These are phyloP conservation scores for Arxiozyma slooffiae DNA, from an alignment of 1,139 yeast genomes.

Conservation along the genomic window DNA sequence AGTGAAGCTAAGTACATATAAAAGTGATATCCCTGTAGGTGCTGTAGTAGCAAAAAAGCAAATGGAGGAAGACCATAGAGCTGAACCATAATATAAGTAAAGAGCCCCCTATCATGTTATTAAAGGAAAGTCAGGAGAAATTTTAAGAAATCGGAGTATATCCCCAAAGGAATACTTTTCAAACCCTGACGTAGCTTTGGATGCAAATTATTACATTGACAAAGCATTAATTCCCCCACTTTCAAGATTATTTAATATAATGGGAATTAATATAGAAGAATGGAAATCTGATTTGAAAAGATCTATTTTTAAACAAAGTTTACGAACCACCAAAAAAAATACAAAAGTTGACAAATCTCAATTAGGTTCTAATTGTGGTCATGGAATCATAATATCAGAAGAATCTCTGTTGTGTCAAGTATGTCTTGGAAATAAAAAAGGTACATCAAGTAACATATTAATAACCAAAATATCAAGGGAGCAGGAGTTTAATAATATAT, in stretches of 20 bases:
- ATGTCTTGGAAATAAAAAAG: slow-evolving; percentile 29
- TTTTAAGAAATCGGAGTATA: slow-evolving; percentile 70
- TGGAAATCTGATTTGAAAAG: slow-evolving; percentile 78
- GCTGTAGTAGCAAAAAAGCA: slow-evolving; percentile 65
- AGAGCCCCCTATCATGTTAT: slow-evolving; percentile 80
- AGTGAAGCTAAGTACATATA: slow-evolving; percentile 75
- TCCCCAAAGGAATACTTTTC: slow-evolving; percentile 63
- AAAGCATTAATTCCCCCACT: slow-evolving; percentile 83
- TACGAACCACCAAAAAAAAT: slow-evolving; percentile 6
- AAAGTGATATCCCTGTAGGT: slow-evolving; percentile 78
- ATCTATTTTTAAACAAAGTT: slow-evolving; percentile 13
- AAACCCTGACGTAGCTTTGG: slow-evolving; percentile 44
- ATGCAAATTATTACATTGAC: slow-evolving; percentile 73
- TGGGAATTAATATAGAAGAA: slow-evolving; percentile 67
- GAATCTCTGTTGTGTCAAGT: slow-evolving; percentile 29
- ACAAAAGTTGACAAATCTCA: slow-evolving; percentile 12
- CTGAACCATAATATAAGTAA: slow-evolving; percentile 81
- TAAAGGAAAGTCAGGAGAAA: slow-evolving; percentile 51
- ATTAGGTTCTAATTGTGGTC: slow-evolving; percentile 18
- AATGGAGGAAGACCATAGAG: slow-evolving; percentile 54
- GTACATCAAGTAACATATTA: slow-evolving; percentile 21
- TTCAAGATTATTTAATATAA: slow-evolving; percentile 67
- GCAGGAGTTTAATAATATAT: slow-evolving; percentile 14
- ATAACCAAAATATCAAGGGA: slow-evolving; percentile 16
- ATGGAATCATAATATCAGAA: slow-evolving; percentile 10